phyloP scores from a whole-genome alignment of 208 protist genomes.

The Wallacemonas sp. region DNA sequence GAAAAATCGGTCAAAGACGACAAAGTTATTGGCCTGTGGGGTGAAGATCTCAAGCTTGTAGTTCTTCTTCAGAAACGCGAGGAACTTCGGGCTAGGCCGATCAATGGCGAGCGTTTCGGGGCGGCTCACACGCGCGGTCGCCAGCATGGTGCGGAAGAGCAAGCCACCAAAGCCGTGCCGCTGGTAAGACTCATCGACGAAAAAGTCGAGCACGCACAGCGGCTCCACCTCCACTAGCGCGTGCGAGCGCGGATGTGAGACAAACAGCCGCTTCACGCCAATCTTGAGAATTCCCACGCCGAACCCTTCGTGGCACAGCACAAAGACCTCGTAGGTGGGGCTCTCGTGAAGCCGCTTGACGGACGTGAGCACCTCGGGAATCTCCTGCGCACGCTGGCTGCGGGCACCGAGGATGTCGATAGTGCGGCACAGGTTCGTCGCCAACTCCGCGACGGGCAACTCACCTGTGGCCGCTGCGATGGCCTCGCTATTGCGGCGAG shows the following conservation, averaged over 20 bases:
- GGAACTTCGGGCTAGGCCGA: conserved; percentile 88
- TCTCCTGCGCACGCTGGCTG: conserved; percentile 57
- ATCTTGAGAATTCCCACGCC: conserved; percentile 91
- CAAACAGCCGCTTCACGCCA: conserved; percentile 89
- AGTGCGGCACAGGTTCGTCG: conserved; percentile 49
- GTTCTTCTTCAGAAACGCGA: conserved; percentile 87
- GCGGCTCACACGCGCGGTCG: conserved; percentile 16
- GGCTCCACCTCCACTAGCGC: conserved; percentile 87
- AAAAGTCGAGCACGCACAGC: conserved; percentile 94
- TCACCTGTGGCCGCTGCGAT: conserved; percentile 18
- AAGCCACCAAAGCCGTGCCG: conserved; percentile 76
- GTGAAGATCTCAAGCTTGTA: conserved; percentile 76
- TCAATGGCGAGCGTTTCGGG: conserved; percentile 88
- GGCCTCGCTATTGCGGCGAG: conserved; percentile 16
- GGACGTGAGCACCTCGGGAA: conserved; percentile 64
- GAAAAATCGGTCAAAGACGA: conserved; percentile 92
- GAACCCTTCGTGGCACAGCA: conserved; percentile 43
- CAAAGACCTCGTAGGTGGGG: conserved; percentile 61
- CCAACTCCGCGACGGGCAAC: conserved; percentile 18
- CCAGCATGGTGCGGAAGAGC: conserved; percentile 83
- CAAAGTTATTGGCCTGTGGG: conserved; percentile 93
- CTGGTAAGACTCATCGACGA: conserved; percentile 86
- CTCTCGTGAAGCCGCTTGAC: conserved; percentile 57
- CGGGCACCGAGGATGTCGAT: conserved; percentile 76
- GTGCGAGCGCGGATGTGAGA: conserved; percentile 48